Percentiles rank a stretch among this genome's conserved stretches.
Conservation (phyloP, 805 yeast genomes). For the Yamadazyma tumulicola region DNA sequence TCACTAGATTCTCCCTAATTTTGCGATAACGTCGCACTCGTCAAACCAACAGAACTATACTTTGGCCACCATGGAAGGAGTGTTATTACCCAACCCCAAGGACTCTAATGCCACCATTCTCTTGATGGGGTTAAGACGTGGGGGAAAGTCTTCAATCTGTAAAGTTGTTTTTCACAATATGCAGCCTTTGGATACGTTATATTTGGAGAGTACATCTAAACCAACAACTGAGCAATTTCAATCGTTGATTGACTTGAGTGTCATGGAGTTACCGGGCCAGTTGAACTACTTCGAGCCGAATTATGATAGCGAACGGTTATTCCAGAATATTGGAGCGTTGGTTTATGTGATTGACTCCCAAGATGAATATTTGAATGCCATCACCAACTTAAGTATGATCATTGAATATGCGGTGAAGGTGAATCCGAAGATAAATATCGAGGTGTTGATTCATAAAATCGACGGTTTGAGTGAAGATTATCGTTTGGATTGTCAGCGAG, state of each 20-base stretch:
- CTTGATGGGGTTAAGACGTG: slow-evolving; percentile 83
- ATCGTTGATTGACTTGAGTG: slow-evolving; percentile 79
- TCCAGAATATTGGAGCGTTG: slow-evolving; percentile 80
- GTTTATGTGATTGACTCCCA: slow-evolving; percentile 94
- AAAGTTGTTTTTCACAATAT: slow-evolving; percentile 94
- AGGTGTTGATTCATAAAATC: slow-evolving; percentile 90
- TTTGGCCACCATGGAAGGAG: slow-evolving; percentile 14
- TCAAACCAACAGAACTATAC: too few relatives aligned
- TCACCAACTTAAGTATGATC: slow-evolving; percentile 83
- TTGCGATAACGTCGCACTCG: too few relatives aligned
- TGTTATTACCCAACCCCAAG: slow-evolving; percentile 27
- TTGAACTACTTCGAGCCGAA: slow-evolving; percentile 83
- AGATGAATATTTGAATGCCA: slow-evolving; percentile 90
- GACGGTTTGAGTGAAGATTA: slow-evolving; percentile 95
- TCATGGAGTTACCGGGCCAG: slow-evolving; percentile 95
- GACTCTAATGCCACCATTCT: slow-evolving; percentile 77
- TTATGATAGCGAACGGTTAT: slow-evolving; percentile 72
- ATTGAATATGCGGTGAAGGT: slow-evolving; percentile 82
- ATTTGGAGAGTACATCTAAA: slow-evolving; percentile 83
- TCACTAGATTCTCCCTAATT: too few relatives aligned
- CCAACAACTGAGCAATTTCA: slow-evolving; percentile 83
- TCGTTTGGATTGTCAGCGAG: slow-evolving; percentile 90
- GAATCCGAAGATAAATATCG: slow-evolving; percentile 83
- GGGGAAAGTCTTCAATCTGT: slow-evolving; percentile 93
- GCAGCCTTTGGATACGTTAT: slow-evolving; percentile 92